Evolutionary conservation across 2,329 filamentous ascomycete species (phyloP).

Genomic region (Microsporum ferrugineum): DNA sequence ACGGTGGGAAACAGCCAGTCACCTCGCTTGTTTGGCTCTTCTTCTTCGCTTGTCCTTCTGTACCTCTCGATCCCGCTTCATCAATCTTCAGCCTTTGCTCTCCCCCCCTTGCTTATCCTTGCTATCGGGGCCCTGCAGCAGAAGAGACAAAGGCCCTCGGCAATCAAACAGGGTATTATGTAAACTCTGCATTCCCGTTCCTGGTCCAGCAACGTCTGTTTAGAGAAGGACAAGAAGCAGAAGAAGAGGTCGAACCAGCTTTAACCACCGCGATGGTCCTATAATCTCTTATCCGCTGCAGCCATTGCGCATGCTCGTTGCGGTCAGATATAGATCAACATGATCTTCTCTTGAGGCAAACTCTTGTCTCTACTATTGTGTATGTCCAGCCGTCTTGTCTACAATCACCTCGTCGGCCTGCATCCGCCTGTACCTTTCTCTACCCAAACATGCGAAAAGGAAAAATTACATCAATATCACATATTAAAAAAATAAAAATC

Average conservation of each 20-base stretch:
- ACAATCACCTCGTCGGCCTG: not conserved
- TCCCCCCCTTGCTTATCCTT: not conserved
- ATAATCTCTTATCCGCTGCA: not conserved
- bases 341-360: not conserved
- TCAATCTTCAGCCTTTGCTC: not conserved
- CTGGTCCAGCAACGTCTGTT: not conserved
- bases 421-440: not conserved
- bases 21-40: not conserved
- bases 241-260: not conserved
- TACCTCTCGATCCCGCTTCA: not conserved
- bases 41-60: not conserved
- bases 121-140: not conserved
- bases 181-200: constrained; percentile 2
- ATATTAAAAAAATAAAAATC: not conserved
- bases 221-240: not conserved
- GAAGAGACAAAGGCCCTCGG: not conserved
- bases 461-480: not conserved
- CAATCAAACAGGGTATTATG: constrained; percentile 4
- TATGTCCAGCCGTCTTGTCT: not conserved
- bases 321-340: constrained; percentile 1
- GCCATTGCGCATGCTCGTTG: not conserved
- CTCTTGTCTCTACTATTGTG: not conserved
- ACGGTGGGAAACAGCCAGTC: not conserved
- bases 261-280: not conserved
- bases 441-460: no score